Evolutionary conservation across 805 yeast species (phyloP).

Genomic region (Lipomyces lipofer): DNA sequence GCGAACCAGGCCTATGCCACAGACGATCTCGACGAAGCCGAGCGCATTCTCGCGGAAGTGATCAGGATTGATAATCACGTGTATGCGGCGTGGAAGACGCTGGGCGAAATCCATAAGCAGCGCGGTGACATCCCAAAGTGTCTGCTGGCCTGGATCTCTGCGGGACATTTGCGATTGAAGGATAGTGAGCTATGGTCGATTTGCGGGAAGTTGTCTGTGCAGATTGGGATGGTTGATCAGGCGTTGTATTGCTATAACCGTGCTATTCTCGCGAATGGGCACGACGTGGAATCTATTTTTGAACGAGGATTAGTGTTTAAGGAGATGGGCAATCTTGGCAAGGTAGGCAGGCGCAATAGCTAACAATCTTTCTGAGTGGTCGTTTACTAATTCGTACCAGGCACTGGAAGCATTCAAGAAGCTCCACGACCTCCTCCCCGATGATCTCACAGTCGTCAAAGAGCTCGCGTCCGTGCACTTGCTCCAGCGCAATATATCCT

Average conservation of each 20-base stretch:
- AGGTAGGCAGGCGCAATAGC: conserved; percentile 36
- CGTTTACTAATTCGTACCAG: conserved; percentile 4
- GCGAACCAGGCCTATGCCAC: conserved; percentile 83
- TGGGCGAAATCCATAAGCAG: conserved; percentile 77
- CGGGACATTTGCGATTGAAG: conserved; percentile 73
- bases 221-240: conserved; percentile 60
- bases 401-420: conserved; percentile 73
- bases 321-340: conserved; percentile 62
- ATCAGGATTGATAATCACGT: conserved; percentile 75
- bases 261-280: conserved; percentile 54
- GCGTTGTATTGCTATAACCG: conserved; percentile 76
- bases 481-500: conserved; percentile 36
- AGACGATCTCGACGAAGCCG: conserved; percentile 47
- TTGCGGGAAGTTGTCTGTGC: conserved; percentile 51
- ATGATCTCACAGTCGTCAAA: conserved; percentile 58
- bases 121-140: conserved; percentile 70
- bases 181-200: conserved; percentile 78
- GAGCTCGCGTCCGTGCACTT: conserved; percentile 52
- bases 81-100: conserved; percentile 79
- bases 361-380: background rate
- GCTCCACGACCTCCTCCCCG: conserved; percentile 57
- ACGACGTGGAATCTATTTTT: conserved; percentile 56
- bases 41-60: conserved; percentile 48
- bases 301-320: conserved; percentile 68
- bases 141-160: conserved; percentile 77